Conservation (phyloP, 495 filamentous ascomycete species). For the Penicilliopsis zonata region DNA sequence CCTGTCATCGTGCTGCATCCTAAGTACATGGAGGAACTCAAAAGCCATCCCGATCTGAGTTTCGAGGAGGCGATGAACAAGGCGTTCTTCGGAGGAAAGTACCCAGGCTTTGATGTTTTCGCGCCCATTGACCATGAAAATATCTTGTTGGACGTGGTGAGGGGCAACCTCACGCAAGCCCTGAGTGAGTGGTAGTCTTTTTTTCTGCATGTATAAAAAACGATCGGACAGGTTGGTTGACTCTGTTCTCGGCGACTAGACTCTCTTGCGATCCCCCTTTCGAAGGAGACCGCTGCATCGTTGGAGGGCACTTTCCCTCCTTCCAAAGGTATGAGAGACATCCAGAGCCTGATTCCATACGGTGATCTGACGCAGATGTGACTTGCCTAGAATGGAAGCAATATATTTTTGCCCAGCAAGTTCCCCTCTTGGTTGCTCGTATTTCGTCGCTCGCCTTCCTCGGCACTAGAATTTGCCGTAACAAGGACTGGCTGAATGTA, state of each 20-base stretch:
- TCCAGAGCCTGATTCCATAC: neutral
- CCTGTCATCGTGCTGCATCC: conserved; percentile 34
- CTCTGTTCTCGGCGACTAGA: conserved; percentile 6
- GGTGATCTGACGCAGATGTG: conserved; percentile 3
- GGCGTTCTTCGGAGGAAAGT: conserved; percentile 28
- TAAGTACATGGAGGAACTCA: conserved; percentile 37
- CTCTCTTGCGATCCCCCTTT: conserved; percentile 25
- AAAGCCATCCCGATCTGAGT: conserved; percentile 24
- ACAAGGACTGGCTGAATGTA: conserved; percentile 43
- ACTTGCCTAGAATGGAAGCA: conserved; percentile 17
- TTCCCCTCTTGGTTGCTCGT: conserved; percentile 37
- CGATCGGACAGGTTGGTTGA: too few species aligned
- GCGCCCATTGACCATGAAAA: conserved; percentile 15
- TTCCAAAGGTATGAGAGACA: conserved; percentile 19
- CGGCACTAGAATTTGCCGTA: conserved; percentile 38
- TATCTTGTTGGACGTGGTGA: conserved; percentile 26
- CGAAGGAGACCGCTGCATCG: conserved; percentile 26
- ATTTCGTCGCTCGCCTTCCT: conserved; percentile 48
- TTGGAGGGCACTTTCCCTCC: conserved; percentile 25
- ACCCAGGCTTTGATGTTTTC: conserved; percentile 37
- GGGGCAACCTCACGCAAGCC: conserved; percentile 34
- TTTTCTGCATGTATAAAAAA: too few species aligned
- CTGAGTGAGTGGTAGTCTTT: conserved; percentile 16
- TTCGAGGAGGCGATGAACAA: conserved; percentile 28
- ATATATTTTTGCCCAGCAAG: conserved; percentile 15